Percentiles rank a stretch among this genome's conserved stretches.
These are phyloP conservation scores for Gossypium raimondii DNA, from an alignment of 345 rosid species.

Conservation along the genomic window DNA sequence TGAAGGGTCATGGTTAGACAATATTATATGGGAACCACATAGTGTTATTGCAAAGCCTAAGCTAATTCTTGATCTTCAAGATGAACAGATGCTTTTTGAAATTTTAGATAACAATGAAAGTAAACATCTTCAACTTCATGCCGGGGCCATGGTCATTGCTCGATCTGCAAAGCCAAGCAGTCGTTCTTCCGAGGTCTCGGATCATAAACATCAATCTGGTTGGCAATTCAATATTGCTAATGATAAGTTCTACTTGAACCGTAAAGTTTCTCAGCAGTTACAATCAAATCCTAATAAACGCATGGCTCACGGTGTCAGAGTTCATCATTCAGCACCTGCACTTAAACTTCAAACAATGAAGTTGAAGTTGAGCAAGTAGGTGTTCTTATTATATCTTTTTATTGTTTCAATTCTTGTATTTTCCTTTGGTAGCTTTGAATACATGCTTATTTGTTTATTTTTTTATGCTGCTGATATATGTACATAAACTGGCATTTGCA, in stretches of 20 bases:
- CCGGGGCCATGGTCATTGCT: slow-evolving; percentile 86
- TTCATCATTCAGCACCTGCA: slow-evolving; percentile 92
- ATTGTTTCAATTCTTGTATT: background rate
- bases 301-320: slow-evolving; percentile 62
- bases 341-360: slow-evolving; percentile 90
- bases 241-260: slow-evolving; percentile 84
- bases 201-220: slow-evolving; percentile 48
- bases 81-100: slow-evolving; percentile 92
- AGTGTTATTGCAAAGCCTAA: slow-evolving; percentile 47
- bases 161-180: slow-evolving; percentile 43
- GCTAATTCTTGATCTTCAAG: slow-evolving; percentile 90
- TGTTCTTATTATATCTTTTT: slow-evolving; percentile 10
- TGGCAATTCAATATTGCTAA: slow-evolving; percentile 93
- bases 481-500: background rate
- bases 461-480: background rate
- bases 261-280: slow-evolving; percentile 80
- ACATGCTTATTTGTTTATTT: background rate
- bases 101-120: slow-evolving; percentile 64
- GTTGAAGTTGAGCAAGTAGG: slow-evolving; percentile 96
- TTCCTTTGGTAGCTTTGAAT: slow-evolving; percentile 9
- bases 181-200: slow-evolving; percentile 39
- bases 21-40: slow-evolving; percentile 75
- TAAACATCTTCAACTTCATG: slow-evolving; percentile 67
- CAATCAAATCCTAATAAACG: slow-evolving; percentile 77
- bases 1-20: slow-evolving; percentile 81